Evolutionary conservation across 768 basidiomycete species (phyloP), one percentile per base, ranked within the genome.

Genomic region (Phanerochaete sordida): DNA sequence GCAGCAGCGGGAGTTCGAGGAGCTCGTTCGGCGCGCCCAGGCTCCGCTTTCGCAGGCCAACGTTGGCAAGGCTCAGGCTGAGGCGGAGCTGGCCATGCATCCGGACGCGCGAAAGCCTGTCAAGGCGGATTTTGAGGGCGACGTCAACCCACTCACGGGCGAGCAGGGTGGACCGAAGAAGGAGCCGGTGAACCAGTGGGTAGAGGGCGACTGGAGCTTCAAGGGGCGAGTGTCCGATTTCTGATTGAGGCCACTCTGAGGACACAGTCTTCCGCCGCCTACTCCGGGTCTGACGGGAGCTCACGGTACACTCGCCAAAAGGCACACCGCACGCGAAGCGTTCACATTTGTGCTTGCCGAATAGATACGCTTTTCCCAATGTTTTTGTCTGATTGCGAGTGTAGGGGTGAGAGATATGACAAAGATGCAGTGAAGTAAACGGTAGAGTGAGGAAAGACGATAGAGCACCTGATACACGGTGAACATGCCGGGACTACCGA

Each of bases 201-300:
- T 72, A 6, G 78, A 80, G 47, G 88, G 89, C 2, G 93, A 95
- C 68, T 95, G 93, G 93, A 95, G 91, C 65, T 91, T 88, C 76
- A 92, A 91, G 66, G 93, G 93, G 12, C 79, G 91, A 24, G 92
- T 92, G 27, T 90, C 91, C 21, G 93, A 94, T 76, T 94, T 94
- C 73, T 94, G 72, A 58, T 3, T 35, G 15, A 5, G 26, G 23
- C 6, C 27, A 1, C 28, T 8, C n/a, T 24, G 7, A 21, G 27
- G 19, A n/a, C 50, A 8, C 19, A n/a, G 45, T n/a, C n/a, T n/a
- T n/a, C n/a, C n/a, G n/a, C n/a, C n/a, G n/a, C n/a, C n/a, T n/a
- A n/a, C n/a, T n/a, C n/a, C n/a, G n/a, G n/a, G n/a, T n/a, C n/a
- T n/a, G n/a, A n/a, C n/a, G n/a, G n/a, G n/a, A n/a, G n/a, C n/a